These are phyloP conservation scores for Pholiota adiposa DNA, from an alignment of 1,284 basidiomycete genomes.

Conservation along the genomic window DNA sequence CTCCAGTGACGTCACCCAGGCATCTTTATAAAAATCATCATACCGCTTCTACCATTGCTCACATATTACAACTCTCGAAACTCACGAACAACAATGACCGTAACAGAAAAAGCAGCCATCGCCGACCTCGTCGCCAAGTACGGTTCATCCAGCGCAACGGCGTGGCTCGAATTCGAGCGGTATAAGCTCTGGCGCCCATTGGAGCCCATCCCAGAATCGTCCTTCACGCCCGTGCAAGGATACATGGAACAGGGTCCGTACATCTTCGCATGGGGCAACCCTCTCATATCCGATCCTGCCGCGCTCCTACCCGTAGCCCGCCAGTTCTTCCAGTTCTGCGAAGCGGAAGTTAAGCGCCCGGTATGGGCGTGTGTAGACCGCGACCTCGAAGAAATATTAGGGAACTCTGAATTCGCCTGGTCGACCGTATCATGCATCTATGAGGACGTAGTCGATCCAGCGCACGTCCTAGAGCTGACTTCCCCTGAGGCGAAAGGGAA, in stretches of 20 bases:
- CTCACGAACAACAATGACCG: background rate
- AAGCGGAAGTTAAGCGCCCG: slow-evolving; percentile 34
- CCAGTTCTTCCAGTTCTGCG: slow-evolving; percentile 42
- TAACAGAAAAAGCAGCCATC: slow-evolving; percentile 12
- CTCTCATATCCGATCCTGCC: slow-evolving; percentile 42
- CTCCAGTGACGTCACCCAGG: too few relatives aligned
- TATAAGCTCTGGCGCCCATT: slow-evolving; percentile 34
- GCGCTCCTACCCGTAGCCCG: slow-evolving; percentile 38
- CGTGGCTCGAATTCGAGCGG: slow-evolving; percentile 50
- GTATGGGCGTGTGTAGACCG: slow-evolving; percentile 48
- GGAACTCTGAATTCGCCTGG: slow-evolving; percentile 37
- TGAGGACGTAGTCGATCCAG: slow-evolving; percentile 47
- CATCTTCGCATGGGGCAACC: slow-evolving; percentile 53
- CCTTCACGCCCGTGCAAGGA: slow-evolving; percentile 46
- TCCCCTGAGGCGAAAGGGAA: slow-evolving; percentile 26
- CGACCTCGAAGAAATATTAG: slow-evolving; percentile 42
- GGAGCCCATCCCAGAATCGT: slow-evolving; percentile 33
- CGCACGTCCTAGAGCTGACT: slow-evolving; percentile 42
- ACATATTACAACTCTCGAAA: too few relatives aligned
- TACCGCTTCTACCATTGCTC: too few relatives aligned
- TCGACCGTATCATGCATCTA: slow-evolving; percentile 47
- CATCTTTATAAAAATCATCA: too few relatives aligned
- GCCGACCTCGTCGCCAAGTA: slow-evolving; percentile 21
- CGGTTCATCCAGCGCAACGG: slow-evolving; percentile 21
- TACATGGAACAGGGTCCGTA: slow-evolving; percentile 41